These are phyloP conservation scores for Scheffersomyces stipitis DNA, from an alignment of 805 yeast species.

Conservation along the genomic window DNA sequence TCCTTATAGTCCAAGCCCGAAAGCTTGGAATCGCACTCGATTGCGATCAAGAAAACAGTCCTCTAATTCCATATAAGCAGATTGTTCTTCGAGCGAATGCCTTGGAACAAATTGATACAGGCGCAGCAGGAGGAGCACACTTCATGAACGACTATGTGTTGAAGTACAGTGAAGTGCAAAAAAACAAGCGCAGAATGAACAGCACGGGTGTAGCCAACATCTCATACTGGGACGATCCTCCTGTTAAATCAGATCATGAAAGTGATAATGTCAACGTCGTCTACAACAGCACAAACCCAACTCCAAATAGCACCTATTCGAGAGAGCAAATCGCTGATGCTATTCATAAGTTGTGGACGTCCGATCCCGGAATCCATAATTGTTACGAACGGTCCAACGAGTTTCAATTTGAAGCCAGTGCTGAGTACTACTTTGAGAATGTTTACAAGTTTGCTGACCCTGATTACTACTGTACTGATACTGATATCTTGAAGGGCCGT, in stretches of 20 bases:
- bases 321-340: slow-evolving; percentile 70
- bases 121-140: slow-evolving; percentile 63
- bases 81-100: slow-evolving; percentile 57
- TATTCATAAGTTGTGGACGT: slow-evolving; percentile 64
- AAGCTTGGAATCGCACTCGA: slow-evolving; percentile 61
- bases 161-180: slow-evolving; percentile 57
- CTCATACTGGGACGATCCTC: slow-evolving; percentile 19
- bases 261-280: slow-evolving; percentile 1
- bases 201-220: slow-evolving; percentile 50
- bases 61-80: slow-evolving; percentile 48
- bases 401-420: slow-evolving; percentile 84
- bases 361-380: slow-evolving; percentile 63
- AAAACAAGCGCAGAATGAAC: slow-evolving; percentile 47
- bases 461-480: slow-evolving; percentile 68
- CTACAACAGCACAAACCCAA: not conserved
- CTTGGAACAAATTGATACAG: slow-evolving; percentile 60
- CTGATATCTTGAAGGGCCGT: slow-evolving; percentile 85
- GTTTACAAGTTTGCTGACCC: slow-evolving; percentile 64
- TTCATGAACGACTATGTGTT: slow-evolving; percentile 64
- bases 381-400: slow-evolving; percentile 64
- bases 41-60: slow-evolving; percentile 52
- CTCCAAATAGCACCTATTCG: slow-evolving; percentile 9
- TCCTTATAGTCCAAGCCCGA: slow-evolving; percentile 71
- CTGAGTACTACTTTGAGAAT: slow-evolving; percentile 76
- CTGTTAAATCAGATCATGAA: slow-evolving; percentile 1